These are phyloP conservation scores for Candida sanyiensis DNA, from an alignment of 805 yeast species.

Conservation along the genomic window DNA sequence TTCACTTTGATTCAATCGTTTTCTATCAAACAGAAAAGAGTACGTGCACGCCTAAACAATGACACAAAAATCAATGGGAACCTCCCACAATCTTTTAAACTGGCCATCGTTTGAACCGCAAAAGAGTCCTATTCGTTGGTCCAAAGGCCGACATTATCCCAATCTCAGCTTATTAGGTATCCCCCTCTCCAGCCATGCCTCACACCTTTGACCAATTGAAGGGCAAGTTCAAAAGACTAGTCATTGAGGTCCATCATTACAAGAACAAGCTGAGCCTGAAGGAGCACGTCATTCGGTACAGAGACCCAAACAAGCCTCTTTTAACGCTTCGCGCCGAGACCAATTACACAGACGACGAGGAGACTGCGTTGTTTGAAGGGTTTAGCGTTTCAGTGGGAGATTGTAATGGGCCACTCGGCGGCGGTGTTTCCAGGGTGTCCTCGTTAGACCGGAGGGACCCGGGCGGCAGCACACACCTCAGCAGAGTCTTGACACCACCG, in stretches of 20 bases:
- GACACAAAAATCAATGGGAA: too few relatives aligned
- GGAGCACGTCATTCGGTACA: slow-evolving; percentile 7
- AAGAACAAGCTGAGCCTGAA: slow-evolving; percentile 7
- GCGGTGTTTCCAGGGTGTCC: slow-evolving; percentile 5
- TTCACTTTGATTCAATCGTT: too few relatives aligned
- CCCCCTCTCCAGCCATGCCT: slow-evolving; percentile 1
- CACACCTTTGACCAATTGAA: slow-evolving; percentile 7
- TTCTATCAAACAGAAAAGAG: too few relatives aligned
- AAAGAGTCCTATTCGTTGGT: too few relatives aligned
- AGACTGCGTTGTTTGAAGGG: slow-evolving; percentile 4
- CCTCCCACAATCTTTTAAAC: too few relatives aligned
- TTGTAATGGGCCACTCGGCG: neutral
- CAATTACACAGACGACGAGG: neutral
- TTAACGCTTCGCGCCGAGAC: slow-evolving; percentile 7
- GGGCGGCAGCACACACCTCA: neutral
- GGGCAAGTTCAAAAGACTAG: slow-evolving; percentile 10
- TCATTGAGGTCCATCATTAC: slow-evolving; percentile 13
- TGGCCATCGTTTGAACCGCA: neutral
- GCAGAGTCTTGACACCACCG: too few relatives aligned
- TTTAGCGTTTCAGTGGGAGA: neutral
- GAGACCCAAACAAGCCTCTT: slow-evolving; percentile 10
- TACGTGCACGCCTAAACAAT: too few relatives aligned
- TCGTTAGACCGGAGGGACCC: slow-evolving; percentile 3
- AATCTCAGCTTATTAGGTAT: too few relatives aligned
- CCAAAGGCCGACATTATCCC: too few relatives aligned